Conservation (phyloP, 345 rosid species). For the Tarenaya hassleriana region DNA sequence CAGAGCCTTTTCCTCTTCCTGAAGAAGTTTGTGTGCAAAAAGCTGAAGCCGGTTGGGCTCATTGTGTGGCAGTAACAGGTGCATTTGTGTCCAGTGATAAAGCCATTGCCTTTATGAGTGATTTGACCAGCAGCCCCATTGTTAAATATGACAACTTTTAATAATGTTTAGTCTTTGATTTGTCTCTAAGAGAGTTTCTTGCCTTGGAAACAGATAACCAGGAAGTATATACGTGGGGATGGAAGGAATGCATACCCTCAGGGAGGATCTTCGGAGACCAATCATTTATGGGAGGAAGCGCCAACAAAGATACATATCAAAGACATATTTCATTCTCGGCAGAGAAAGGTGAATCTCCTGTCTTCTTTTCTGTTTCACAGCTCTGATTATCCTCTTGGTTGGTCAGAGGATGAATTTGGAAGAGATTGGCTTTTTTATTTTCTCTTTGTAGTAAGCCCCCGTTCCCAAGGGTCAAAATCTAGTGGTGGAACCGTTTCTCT, state of each 20-base stretch:
- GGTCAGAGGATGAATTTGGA: conserved; percentile 10
- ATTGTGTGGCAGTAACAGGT: conserved; percentile 92
- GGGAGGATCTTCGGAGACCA: conserved; percentile 65
- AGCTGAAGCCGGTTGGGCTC: conserved; percentile 98
- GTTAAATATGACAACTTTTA: conserved; percentile 1
- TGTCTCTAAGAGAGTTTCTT: conserved; percentile 6
- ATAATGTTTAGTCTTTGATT: background rate
- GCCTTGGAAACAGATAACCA: conserved; percentile 43
- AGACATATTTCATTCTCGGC: conserved; percentile 46
- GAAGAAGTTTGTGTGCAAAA: conserved; percentile 51
- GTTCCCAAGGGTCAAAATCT: conserved; percentile 49
- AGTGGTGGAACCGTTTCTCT: conserved; percentile 40
- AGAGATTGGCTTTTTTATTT: conserved; percentile 13
- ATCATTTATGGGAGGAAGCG: conserved; percentile 25
- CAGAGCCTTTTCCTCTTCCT: conserved; percentile 93
- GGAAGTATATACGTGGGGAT: conserved; percentile 96
- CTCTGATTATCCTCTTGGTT: background rate
- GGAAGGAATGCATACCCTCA: conserved; percentile 96
- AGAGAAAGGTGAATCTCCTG: conserved; percentile 57
- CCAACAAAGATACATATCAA: conserved; percentile 48
- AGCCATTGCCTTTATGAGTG: too few relatives aligned
- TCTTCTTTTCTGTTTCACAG: conserved; percentile 4
- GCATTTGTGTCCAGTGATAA: conserved; percentile 11
- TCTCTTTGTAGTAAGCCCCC: conserved; percentile 47
- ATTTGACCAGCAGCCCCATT: too few relatives aligned